Evolutionary conservation across 1,284 basidiomycete species (phyloP).

Genomic region (Tetrapyrgos nigripes): DNA sequence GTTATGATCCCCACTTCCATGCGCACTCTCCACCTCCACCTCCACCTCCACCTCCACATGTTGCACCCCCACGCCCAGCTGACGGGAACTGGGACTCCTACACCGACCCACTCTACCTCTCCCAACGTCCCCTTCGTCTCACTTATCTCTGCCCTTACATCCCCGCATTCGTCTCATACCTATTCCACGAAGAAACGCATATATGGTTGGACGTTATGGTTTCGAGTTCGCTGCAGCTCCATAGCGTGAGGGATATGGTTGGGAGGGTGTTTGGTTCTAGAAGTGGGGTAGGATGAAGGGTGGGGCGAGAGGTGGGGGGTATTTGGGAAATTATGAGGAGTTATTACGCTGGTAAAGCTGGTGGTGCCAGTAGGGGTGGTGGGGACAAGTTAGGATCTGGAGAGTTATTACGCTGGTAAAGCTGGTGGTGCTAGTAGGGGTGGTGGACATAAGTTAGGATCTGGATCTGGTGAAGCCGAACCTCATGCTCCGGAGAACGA

Average conservation of each 20-base stretch:
- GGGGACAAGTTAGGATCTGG: too few relatives aligned
- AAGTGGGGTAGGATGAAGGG: too few relatives aligned
- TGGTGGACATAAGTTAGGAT: too few relatives aligned
- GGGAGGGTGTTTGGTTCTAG: conserved; percentile 49
- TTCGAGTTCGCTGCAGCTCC: conserved; percentile 76
- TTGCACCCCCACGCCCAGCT: too few relatives aligned
- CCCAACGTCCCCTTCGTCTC: conserved; percentile 26
- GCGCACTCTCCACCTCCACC: too few relatives aligned
- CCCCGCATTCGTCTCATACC: too few relatives aligned
- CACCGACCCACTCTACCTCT: not conserved
- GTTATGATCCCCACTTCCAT: too few relatives aligned
- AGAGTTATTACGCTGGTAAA: too few relatives aligned
- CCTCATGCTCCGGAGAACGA: not conserved
- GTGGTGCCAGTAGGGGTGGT: not conserved
- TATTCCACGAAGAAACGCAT: conserved; percentile 52
- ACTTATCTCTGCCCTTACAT: conserved; percentile 63
- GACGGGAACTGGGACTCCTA: not conserved
- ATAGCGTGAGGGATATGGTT: conserved; percentile 68
- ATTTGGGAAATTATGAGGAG: conserved; percentile 47
- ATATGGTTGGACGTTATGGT: conserved; percentile 70
- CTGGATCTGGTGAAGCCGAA: too few relatives aligned
- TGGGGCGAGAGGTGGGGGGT: conserved; percentile 26
- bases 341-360: conserved; percentile 16
- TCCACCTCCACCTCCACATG: too few relatives aligned
- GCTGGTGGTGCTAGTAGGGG: too few relatives aligned